Percentiles rank a stretch among this genome's conserved stretches.
Evolutionary conservation across 768 basidiomycete genomes (phyloP).

Genomic region (Lactifluus hygrophoroides): DNA sequence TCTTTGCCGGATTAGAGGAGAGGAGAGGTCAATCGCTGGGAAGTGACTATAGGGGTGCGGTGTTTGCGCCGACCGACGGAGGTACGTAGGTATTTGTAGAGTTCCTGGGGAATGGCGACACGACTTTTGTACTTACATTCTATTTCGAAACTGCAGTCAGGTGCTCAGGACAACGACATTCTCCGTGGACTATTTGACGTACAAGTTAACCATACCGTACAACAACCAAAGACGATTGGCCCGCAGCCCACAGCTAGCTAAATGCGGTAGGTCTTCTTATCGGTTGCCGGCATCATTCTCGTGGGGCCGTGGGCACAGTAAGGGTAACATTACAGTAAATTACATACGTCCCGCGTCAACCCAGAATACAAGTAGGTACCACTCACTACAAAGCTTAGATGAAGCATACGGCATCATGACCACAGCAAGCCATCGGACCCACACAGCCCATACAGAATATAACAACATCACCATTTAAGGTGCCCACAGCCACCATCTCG

Average conservation of each 20-base stretch:
- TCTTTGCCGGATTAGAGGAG: not conserved
- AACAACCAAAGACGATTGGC: too few species aligned
- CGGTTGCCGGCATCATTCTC: not conserved
- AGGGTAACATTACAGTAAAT: not conserved
- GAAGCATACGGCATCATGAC: too few species aligned
- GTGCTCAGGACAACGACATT: not conserved
- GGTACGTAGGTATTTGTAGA: conserved; percentile 8
- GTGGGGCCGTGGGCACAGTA: too few species aligned
- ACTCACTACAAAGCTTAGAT: too few species aligned
- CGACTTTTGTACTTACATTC: not conserved
- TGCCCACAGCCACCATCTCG: too few species aligned
- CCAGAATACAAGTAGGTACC: not conserved
- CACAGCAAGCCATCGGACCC: too few species aligned
- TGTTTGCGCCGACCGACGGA: not conserved
- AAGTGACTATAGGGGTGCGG: not conserved
- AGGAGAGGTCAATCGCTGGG: not conserved
- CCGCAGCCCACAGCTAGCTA: not conserved
- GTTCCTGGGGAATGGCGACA: not conserved
- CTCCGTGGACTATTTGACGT: not conserved
- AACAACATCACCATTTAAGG: too few species aligned
- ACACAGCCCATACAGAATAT: too few species aligned
- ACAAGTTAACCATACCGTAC: too few species aligned
- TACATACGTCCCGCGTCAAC: not conserved
- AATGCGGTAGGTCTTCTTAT: not conserved
- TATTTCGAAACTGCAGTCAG: not conserved